phyloP scores from a whole-genome alignment of 352 stramenopile species.

The Pythium pectinolyticum region DNA sequence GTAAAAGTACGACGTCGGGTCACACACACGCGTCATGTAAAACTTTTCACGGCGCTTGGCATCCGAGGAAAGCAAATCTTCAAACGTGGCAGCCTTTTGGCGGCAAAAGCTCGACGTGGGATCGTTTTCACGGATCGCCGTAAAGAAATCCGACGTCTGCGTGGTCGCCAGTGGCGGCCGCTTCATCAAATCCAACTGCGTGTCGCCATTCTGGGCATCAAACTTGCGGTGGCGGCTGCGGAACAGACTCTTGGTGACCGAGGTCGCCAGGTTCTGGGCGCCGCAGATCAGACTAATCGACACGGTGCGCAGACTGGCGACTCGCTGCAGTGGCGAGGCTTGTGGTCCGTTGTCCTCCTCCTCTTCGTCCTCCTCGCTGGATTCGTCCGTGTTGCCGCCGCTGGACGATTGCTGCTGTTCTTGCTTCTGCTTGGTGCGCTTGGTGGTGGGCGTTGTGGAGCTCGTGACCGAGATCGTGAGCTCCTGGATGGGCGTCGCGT shows the following conservation, averaged over 20 bases:
- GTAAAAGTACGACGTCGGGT: constrained; percentile 90
- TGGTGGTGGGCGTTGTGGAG: background rate
- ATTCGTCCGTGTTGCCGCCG: constrained; percentile 9
- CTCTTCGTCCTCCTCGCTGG: constrained; percentile 4
- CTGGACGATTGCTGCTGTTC: too few species aligned
- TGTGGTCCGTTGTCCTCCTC: background rate
- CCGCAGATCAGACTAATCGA: constrained; percentile 77
- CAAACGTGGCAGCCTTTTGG: constrained; percentile 72
- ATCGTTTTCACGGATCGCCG: constrained; percentile 80
- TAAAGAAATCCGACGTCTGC: constrained; percentile 74
- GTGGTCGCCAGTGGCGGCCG: constrained; percentile 40
- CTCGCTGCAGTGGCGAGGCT: background rate
- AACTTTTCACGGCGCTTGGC: constrained; percentile 69
- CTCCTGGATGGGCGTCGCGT: constrained; percentile 52
- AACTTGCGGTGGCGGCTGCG: constrained; percentile 66
- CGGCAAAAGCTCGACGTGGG: constrained; percentile 77
- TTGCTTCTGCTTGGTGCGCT: background rate
- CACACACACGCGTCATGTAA: constrained; percentile 78
- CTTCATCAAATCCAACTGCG: constrained; percentile 74
- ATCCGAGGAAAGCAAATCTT: constrained; percentile 74
- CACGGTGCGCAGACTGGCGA: constrained; percentile 54
- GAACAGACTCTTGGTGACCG: constrained; percentile 72
- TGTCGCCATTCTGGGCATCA: constrained; percentile 41
- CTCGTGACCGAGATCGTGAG: constrained; percentile 21
- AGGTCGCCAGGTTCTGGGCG: constrained; percentile 71